phyloP scores from a whole-genome alignment of 306 rosid species.

The Arachis stenosperma region DNA sequence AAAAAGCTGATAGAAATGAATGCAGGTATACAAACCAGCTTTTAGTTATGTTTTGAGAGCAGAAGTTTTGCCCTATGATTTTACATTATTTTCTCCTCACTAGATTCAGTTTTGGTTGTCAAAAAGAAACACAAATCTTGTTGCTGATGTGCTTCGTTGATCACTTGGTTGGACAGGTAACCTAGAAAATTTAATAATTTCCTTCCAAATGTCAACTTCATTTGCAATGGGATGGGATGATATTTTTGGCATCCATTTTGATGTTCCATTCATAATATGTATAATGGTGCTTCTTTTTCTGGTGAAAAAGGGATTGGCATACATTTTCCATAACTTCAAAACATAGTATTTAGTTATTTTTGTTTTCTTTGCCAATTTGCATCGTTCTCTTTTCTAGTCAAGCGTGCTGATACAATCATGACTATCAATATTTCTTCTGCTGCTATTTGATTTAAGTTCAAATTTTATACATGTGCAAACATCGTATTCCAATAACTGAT shows the following conservation, averaged over 20 bases:
- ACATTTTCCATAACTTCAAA: background rate
- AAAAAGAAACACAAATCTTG: too few species aligned
- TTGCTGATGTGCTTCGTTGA: too few species aligned
- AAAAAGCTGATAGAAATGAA: background rate
- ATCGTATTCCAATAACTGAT: conserved; percentile 29
- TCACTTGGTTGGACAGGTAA: too few species aligned
- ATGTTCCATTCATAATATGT: background rate
- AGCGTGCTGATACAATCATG: conserved; percentile 7
- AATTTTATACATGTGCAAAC: background rate
- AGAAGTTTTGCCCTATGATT: too few species aligned
- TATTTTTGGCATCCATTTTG: background rate
- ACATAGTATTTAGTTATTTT: background rate
- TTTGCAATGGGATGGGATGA: too few species aligned
- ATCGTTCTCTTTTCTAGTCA: background rate
- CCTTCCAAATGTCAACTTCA: too few species aligned
- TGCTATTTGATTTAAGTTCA: conserved; percentile 28
- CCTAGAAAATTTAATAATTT: too few species aligned
- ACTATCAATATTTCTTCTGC: conserved; percentile 2
- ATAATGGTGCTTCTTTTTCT: background rate
- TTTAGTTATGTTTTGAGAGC: background rate
- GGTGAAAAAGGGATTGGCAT: background rate
- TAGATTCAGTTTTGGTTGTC: too few species aligned
- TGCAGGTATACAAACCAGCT: background rate
- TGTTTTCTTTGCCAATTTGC: background rate
- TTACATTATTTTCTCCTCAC: too few species aligned